phyloP scores from a whole-genome alignment of 2,329 filamentous ascomycete genomes.

The Penicillium sumatraense region DNA sequence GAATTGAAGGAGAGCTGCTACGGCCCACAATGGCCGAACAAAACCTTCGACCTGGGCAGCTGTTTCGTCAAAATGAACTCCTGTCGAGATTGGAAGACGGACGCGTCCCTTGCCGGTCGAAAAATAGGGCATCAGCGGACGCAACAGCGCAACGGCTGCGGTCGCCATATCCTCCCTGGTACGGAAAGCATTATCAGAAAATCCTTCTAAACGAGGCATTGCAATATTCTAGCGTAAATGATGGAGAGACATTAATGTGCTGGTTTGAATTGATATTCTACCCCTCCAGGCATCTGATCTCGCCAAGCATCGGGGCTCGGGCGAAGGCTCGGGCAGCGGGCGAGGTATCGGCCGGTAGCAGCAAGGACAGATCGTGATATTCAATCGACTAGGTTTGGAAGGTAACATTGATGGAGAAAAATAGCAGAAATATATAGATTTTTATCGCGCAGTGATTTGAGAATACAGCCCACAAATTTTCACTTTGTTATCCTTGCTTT shows the following conservation, averaged over 20 bases:
- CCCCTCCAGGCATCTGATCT: not conserved
- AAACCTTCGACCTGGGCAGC: slow-evolving; percentile 38
- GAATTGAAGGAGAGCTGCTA: slow-evolving; percentile 34
- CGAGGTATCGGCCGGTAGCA: slow-evolving; percentile 2
- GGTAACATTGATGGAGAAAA: not conserved
- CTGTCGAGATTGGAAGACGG: slow-evolving; percentile 22
- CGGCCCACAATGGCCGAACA: slow-evolving; percentile 37
- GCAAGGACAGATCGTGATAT: not conserved
- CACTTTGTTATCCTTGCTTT: not conserved
- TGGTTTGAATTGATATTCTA: not conserved
- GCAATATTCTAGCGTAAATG: not conserved
- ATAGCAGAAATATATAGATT: not conserved
- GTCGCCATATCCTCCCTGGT: slow-evolving; percentile 15
- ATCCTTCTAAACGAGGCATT: slow-evolving; percentile 22
- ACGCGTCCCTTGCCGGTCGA: slow-evolving; percentile 17
- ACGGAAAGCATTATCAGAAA: slow-evolving; percentile 23
- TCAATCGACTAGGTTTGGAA: not conserved
- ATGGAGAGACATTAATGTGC: not conserved
- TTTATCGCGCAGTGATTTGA: not conserved
- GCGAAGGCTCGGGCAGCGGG: slow-evolving; percentile 7
- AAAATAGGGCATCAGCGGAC: slow-evolving; percentile 19
- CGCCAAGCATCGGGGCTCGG: not conserved
- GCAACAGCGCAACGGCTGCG: slow-evolving; percentile 19
- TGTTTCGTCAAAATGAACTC: slow-evolving; percentile 24
- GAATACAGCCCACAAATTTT: not conserved